Evolutionary conservation across 2,329 filamentous ascomycete species (phyloP).

Genomic region (Herpotrichia juniperi): DNA sequence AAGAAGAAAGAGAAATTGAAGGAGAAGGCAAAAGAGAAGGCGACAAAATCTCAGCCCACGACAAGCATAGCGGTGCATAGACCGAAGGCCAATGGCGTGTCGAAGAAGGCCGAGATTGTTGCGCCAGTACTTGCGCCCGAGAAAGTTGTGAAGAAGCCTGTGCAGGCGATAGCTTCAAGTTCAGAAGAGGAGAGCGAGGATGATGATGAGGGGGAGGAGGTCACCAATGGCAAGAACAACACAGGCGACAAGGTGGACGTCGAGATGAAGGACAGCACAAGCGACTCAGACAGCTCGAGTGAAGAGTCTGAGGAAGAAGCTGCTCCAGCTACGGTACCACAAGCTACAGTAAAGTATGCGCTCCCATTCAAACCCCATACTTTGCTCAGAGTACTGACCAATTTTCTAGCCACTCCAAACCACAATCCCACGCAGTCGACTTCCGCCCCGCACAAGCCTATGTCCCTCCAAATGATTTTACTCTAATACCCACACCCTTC

Average conservation of each 20-base stretch:
- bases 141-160: slow-evolving; percentile 23
- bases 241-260: slow-evolving; percentile 12
- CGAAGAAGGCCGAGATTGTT: slow-evolving; percentile 16
- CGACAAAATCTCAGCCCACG: slow-evolving; percentile 17
- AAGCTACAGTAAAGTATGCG: slow-evolving; percentile 23
- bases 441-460: slow-evolving; percentile 44
- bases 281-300: slow-evolving; percentile 39
- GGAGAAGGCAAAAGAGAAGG: slow-evolving; percentile 23
- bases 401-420: background rate
- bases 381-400: slow-evolving; percentile 19
- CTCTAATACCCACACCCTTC: slow-evolving; percentile 54
- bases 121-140: slow-evolving; percentile 24
- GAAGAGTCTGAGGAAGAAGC: slow-evolving; percentile 46
- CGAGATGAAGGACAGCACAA: slow-evolving; percentile 20
- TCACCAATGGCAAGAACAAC: slow-evolving; percentile 15
- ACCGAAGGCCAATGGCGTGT: slow-evolving; percentile 27
- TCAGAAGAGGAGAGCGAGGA: slow-evolving; percentile 31
- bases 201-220: slow-evolving; percentile 20
- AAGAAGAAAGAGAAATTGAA: slow-evolving; percentile 22
- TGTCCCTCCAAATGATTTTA: slow-evolving; percentile 54
- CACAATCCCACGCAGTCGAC: slow-evolving; percentile 33
- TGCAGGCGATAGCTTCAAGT: slow-evolving; percentile 30
- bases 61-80: slow-evolving; percentile 37
- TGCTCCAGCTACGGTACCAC: slow-evolving; percentile 21
- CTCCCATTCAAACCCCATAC: slow-evolving; percentile 6